Conservation (phyloP, 108 stramenopile species). For the Asterionellopsis glacialis region DNA sequence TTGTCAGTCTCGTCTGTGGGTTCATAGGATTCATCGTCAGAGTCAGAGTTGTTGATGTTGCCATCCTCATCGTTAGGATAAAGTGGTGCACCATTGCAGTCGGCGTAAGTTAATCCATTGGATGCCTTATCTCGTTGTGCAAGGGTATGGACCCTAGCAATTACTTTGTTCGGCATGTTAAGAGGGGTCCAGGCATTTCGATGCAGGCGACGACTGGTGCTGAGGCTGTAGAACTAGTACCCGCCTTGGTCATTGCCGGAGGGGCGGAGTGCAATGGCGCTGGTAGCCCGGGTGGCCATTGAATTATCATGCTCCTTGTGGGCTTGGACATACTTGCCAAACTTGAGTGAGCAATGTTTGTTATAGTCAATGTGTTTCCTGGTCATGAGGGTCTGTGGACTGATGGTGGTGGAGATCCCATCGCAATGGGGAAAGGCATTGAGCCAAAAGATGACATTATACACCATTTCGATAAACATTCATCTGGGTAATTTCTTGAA, state of each 20-base stretch:
- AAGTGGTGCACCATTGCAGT: too few relatives aligned
- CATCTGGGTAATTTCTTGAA: conserved; percentile 1
- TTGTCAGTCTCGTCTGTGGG: too few relatives aligned
- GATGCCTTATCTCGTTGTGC: too few relatives aligned
- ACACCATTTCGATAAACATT: conserved; percentile 3
- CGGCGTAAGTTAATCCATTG: too few relatives aligned
- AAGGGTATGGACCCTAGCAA: too few relatives aligned
- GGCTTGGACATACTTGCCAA: conserved; percentile 6
- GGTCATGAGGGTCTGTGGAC: background rate
- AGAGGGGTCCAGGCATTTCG: conserved; percentile 18
- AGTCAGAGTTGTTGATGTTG: too few relatives aligned
- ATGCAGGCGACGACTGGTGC: conserved; percentile 15
- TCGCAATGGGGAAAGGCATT: conserved; percentile 2
- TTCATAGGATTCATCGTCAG: too few relatives aligned
- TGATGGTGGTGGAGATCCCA: conserved; percentile 6
- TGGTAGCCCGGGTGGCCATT: conserved; percentile 6
- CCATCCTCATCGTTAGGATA: too few relatives aligned
- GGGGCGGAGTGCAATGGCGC: conserved; percentile 17
- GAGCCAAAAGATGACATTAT: conserved; percentile 3
- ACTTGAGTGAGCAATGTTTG: too few relatives aligned
- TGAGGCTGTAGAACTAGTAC: conserved; percentile 24
- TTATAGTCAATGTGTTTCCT: background rate
- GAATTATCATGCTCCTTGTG: too few relatives aligned
- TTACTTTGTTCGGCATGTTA: too few relatives aligned
- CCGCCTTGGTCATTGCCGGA: conserved; percentile 38